Evolutionary conservation across 2,329 filamentous ascomycete species (phyloP).

Genomic region (Hansfordia pulvinata): DNA sequence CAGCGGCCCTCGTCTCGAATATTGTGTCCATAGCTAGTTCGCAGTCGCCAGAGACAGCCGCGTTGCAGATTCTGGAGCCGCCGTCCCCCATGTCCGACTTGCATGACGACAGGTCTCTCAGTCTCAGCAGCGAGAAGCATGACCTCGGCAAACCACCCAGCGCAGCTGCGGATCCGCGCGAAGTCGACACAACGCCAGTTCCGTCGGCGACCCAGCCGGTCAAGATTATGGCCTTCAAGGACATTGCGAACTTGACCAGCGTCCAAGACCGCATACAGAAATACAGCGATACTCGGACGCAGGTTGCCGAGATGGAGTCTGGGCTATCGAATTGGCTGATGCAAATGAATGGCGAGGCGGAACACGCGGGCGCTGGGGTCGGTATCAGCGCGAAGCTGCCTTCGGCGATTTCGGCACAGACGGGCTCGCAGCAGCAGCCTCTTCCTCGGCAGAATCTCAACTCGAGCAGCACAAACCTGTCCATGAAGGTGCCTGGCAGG

Average conservation of each 20-base stretch:
- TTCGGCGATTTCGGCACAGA: background rate
- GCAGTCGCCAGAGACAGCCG: too few relatives aligned
- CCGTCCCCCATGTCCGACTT: constrained; percentile 28
- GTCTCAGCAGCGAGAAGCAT: too few relatives aligned
- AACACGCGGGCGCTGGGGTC: constrained; percentile 29
- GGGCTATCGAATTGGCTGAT: constrained; percentile 52
- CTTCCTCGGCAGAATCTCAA: constrained; percentile 44
- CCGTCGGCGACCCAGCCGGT: constrained; percentile 5
- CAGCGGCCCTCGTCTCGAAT: too few relatives aligned
- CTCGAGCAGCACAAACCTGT: constrained; percentile 23
- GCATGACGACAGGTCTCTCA: constrained; percentile 19
- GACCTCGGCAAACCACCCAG: too few relatives aligned
- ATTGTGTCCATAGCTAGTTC: too few relatives aligned
- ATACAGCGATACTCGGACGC: constrained; percentile 58
- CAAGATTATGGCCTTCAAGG: constrained; percentile 50
- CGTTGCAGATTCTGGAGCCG: too few relatives aligned
- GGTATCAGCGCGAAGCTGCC: too few relatives aligned
- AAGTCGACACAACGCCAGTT: constrained; percentile 7
- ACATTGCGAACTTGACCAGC: constrained; percentile 60
- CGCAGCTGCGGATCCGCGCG: constrained; percentile 4
- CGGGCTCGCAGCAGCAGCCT: constrained; percentile 33
- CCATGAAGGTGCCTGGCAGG: constrained; percentile 12
- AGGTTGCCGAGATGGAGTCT: constrained; percentile 60
- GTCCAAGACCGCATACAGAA: constrained; percentile 56
- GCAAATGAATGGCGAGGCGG: constrained; percentile 29